phyloP scores from a whole-genome alignment of 1,284 basidiomycete species.

The Ceratobasidium sp. region DNA sequence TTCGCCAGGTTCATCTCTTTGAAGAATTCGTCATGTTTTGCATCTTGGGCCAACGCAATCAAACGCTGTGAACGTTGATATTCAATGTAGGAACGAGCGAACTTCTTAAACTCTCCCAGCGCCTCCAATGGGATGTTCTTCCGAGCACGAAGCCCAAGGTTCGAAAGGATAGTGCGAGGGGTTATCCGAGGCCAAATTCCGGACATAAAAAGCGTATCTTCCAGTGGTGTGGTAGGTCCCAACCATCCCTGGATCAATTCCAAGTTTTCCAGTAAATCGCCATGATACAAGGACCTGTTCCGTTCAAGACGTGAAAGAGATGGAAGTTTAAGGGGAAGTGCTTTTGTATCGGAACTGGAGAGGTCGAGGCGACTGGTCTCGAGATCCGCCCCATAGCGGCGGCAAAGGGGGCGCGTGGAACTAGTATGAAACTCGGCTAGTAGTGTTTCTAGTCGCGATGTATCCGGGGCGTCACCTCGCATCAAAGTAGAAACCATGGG shows the following conservation, averaged over 20 bases:
- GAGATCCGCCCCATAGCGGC: conserved; percentile 14
- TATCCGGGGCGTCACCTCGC: not conserved
- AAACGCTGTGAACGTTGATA: conserved; percentile 8
- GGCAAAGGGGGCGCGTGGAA: not conserved
- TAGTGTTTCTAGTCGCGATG: not conserved
- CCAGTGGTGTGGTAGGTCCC: not conserved
- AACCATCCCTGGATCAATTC: not conserved
- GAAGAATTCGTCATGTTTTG: conserved; percentile 3
- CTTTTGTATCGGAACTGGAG: not conserved
- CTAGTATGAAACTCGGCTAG: conserved; percentile 4
- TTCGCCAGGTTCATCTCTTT: conserved; percentile 10
- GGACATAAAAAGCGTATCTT: not conserved
- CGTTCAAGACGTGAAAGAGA: not conserved
- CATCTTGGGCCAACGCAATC: not conserved
- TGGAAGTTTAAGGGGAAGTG: not conserved
- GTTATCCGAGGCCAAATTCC: conserved; percentile 29
- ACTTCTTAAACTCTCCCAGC: not conserved
- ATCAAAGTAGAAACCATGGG: not conserved
- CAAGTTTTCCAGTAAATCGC: not conserved
- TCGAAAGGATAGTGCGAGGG: conserved; percentile 3
- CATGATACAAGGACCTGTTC: not conserved
- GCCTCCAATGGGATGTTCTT: not conserved
- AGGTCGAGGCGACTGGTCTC: not conserved
- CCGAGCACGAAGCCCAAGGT: not conserved
- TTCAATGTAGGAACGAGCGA: conserved; percentile 6